Evolutionary conservation across 805 yeast species (phyloP).

Genomic region (Barnettozyma californica): DNA sequence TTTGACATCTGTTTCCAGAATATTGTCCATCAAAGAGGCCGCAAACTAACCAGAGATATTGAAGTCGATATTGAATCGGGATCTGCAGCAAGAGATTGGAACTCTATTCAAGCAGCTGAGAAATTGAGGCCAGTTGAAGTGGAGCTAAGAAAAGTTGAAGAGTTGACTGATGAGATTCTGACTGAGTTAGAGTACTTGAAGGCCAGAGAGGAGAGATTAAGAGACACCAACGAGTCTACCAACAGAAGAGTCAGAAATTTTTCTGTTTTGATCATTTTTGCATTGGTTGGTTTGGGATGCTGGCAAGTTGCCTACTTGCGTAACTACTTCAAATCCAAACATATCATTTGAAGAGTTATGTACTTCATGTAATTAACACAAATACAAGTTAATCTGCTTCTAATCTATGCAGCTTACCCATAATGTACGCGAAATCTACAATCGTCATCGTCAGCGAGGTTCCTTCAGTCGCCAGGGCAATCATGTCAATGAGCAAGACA

Average conservation of each 20-base stretch:
- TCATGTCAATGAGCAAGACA: conserved; percentile 38
- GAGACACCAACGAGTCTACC: conserved; percentile 96
- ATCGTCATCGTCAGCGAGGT: conserved; percentile 32
- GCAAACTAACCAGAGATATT: conserved; percentile 56
- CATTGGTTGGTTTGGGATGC: conserved; percentile 73
- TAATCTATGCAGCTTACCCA: conserved; percentile 41
- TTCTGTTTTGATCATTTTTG: conserved; percentile 60
- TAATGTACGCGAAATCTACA: conserved; percentile 41
- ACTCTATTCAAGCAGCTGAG: conserved; percentile 86
- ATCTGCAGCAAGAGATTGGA: conserved; percentile 97
- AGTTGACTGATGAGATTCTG: conserved; percentile 74
- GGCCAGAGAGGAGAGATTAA: conserved; percentile 82
- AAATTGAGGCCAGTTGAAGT: conserved; percentile 90
- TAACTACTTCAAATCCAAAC: conserved; percentile 85
- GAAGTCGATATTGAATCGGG: conserved; percentile 94
- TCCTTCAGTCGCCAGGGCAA: conserved; percentile 37
- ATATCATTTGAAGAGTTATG: conserved; percentile 40
- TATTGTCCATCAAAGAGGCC: conserved; percentile 37
- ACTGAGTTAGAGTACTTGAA: conserved; percentile 79
- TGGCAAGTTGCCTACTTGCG: conserved; percentile 94
- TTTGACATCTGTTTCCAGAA: conserved; percentile 92
- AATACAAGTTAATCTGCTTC: not conserved
- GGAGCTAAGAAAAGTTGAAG: conserved; percentile 82
- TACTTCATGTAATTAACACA: not conserved
- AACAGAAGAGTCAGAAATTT: conserved; percentile 89